Evolutionary conservation across 169 alveolate species (phyloP).

Genomic region (Plasmodium adleri): DNA sequence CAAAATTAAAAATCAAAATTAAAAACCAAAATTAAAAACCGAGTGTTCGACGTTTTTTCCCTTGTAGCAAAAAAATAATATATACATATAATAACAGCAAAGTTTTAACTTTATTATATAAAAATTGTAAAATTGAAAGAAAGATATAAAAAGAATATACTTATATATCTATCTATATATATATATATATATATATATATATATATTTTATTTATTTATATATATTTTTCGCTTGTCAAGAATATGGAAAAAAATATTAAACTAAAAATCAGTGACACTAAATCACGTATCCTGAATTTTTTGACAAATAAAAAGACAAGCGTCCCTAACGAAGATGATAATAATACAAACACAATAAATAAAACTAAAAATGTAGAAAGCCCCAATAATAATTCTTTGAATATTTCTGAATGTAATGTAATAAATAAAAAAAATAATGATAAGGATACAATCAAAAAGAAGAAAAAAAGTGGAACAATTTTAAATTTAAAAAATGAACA

Average conservation of each 20-base stretch:
- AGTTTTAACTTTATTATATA: too few species aligned
- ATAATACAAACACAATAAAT: not conserved
- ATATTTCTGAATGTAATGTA: not conserved
- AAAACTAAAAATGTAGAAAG: constrained; percentile 3
- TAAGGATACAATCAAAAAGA: constrained; percentile 22
- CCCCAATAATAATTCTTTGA: not conserved
- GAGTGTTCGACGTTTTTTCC: too few species aligned
- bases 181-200: too few species aligned
- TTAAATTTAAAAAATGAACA: constrained; percentile 26
- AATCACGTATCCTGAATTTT: constrained; percentile 32
- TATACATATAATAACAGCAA: too few species aligned
- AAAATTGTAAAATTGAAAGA: too few species aligned
- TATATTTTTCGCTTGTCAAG: not conserved
- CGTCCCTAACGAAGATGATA: constrained; percentile 8
- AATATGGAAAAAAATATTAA: constrained; percentile 30
- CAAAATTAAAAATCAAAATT: too few species aligned
- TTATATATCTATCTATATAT: too few species aligned
- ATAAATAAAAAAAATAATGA: constrained; percentile 13
- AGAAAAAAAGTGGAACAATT: constrained; percentile 42
- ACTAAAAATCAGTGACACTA: constrained; percentile 23
- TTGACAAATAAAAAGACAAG: constrained; percentile 6
- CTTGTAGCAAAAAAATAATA: too few species aligned
- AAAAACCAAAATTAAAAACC: too few species aligned
- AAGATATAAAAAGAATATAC: too few species aligned
- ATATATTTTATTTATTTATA: not conserved